A percentile compares a stretch with the other conserved stretches of the same genome.
Evolutionary conservation across 768 basidiomycete genomes (phyloP).

Genomic region (Strobilomyces confusus): DNA sequence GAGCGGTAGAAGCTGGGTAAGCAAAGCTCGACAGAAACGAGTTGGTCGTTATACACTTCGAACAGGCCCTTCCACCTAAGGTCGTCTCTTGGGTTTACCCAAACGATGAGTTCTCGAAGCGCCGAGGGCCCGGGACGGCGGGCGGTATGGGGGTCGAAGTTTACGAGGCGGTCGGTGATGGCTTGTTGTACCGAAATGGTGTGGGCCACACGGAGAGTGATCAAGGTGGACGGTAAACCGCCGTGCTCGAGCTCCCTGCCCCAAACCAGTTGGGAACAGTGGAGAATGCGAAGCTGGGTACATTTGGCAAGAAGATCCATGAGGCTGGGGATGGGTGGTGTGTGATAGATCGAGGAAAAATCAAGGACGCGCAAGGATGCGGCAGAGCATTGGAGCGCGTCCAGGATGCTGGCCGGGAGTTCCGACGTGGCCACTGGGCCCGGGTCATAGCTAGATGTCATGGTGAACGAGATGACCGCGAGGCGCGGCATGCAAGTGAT

Average conservation of each 20-base stretch:
- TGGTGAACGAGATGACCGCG: slow-evolving; percentile 17
- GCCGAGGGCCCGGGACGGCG: neutral
- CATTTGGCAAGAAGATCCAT: slow-evolving; percentile 10
- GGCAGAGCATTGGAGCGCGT: slow-evolving; percentile 15
- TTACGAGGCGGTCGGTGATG: neutral
- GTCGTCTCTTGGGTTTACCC: neutral
- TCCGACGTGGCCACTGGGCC: neutral
- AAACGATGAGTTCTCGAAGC: slow-evolving; percentile 19
- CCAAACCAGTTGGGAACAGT: slow-evolving; percentile 9
- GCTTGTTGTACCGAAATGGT: neutral
- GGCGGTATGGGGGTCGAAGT: neutral
- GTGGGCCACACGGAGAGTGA: slow-evolving; percentile 9
- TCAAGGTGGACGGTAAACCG: slow-evolving; percentile 10
- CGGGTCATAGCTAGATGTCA: neutral
- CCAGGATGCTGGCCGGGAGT: slow-evolving; percentile 6
- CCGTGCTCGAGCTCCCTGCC: neutral
- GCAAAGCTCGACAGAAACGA: slow-evolving; percentile 16
- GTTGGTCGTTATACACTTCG: slow-evolving; percentile 7
- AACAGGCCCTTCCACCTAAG: slow-evolving; percentile 16
- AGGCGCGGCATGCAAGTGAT: slow-evolving; percentile 20
- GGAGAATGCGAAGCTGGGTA: slow-evolving; percentile 17
- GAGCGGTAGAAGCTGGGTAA: neutral
- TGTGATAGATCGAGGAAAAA: slow-evolving; percentile 5
- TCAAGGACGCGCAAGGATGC: slow-evolving; percentile 21
- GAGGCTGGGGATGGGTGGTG: no score